Percentiles rank a stretch among this genome's conserved stretches.
Conservation (phyloP, 805 yeast species). For the Dipodascopsis uninucleata region DNA sequence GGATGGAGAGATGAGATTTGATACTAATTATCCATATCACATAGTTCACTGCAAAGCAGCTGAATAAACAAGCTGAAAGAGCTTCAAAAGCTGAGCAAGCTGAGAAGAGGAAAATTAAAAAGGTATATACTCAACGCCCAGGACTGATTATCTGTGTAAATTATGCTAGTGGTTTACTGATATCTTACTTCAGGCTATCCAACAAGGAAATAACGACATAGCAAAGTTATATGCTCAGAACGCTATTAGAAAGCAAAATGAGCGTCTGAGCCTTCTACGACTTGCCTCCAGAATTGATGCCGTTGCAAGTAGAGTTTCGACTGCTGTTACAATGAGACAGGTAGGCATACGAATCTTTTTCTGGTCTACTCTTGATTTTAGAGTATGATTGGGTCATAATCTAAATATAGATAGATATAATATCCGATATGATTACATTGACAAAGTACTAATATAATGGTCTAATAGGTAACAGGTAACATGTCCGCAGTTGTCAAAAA, state of each 20-base stretch:
- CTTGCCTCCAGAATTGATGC: constrained; percentile 90
- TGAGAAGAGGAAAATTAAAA: constrained; percentile 85
- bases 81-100: constrained; percentile 86
- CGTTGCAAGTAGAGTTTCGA: constrained; percentile 91
- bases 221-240: constrained; percentile 93
- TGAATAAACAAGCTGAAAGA: constrained; percentile 81
- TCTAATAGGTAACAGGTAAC: constrained; percentile 72
- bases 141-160: too few relatives aligned
- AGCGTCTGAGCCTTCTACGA: constrained; percentile 72
- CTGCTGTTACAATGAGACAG: constrained; percentile 92
- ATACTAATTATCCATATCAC: constrained; percentile 2
- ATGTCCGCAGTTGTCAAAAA: constrained; percentile 92
- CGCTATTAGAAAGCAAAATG: constrained; percentile 88
- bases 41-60: constrained; percentile 87
- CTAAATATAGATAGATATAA: too few relatives aligned
- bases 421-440: background rate
- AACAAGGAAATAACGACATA: constrained; percentile 83
- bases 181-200: constrained; percentile 57
- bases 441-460: background rate
- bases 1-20: background rate
- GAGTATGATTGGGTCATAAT: too few relatives aligned
- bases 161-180: background rate
- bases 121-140: too few relatives aligned
- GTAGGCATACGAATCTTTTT: constrained; percentile 8
- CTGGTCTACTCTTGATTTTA: too few relatives aligned